Evolutionary conservation across 805 yeast genomes (phyloP).

Genomic region (Komagataella ulmi): DNA sequence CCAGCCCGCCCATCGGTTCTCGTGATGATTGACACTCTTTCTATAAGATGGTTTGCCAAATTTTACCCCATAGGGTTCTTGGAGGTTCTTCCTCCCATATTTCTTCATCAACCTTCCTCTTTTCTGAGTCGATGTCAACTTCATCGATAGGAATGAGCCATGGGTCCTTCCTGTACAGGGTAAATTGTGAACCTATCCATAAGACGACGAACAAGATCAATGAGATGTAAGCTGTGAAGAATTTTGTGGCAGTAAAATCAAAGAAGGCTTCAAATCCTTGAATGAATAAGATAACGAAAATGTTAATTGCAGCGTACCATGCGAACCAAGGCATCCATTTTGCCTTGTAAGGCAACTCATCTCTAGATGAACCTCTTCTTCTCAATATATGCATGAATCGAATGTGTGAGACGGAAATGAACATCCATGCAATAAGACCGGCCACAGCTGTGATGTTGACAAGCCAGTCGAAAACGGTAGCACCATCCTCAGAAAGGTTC

Average conservation of each 20-base stretch:
- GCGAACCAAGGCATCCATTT: conserved; percentile 54
- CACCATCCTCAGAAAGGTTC: conserved; percentile 37
- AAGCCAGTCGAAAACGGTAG: conserved; percentile 56
- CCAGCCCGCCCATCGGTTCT: neutral
- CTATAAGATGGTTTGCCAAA: conserved; percentile 31
- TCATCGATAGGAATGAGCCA: conserved; percentile 37
- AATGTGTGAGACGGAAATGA: conserved; percentile 49
- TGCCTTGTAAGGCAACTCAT: conserved; percentile 64
- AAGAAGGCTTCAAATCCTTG: conserved; percentile 66
- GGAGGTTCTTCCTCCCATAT: conserved; percentile 48
- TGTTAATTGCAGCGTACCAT: conserved; percentile 42
- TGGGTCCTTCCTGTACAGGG: conserved; percentile 33
- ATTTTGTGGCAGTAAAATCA: conserved; percentile 35
- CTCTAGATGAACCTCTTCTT: conserved; percentile 50
- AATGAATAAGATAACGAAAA: conserved; percentile 44
- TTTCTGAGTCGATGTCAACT: conserved; percentile 57
- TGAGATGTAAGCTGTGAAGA: conserved; percentile 64
- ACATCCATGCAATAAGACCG: conserved; percentile 63
- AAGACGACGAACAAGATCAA: conserved; percentile 41
- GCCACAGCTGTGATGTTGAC: conserved; percentile 64
- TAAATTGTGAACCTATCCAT: conserved; percentile 38
- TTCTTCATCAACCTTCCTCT: conserved; percentile 46
- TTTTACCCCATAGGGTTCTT: conserved; percentile 37
- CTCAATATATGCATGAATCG: conserved; percentile 58
- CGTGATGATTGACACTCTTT: neutral